Base-by-base conservation (phyloP, 2,329 filamentous ascomycete genomes). In the Neofusicoccum ribis region DNA sequence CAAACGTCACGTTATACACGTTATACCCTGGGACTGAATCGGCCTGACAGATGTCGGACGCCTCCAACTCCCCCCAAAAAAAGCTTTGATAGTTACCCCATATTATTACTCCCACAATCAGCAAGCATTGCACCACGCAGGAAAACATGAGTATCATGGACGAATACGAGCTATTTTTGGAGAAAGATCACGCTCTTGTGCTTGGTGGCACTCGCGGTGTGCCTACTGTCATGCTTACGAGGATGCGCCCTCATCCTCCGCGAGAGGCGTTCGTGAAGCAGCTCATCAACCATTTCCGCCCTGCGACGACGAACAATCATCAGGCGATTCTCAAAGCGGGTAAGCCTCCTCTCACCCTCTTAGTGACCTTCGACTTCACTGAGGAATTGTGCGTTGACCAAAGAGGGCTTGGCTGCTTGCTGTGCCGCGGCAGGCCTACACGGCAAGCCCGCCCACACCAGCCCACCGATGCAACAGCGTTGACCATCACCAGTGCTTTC, bases 211-310 rank as follows among this genome's bases (percentile, higher is more conserved):
- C 17, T 58, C 9, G 31, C 27, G 56, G 56, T 46, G 56, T 47
- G 56, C 23, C 20, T 4, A 27, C 41, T 47, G 56, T 60, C 56
- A 60, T 23, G 11, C 2, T 60, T 60, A 60, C 56, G 56, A 46
- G 11, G 11, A n/a, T 27, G 31, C 27, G 54, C 27, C 20, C 23
- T 46, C 5, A 7, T 39, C 36, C 36, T 37, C 14, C 37, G 14
- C 8, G 37, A 39, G 41, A 43, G 27, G 43, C 56, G 43, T 15
- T 36, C n/a, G 23, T 2, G n/a, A 11, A 31, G 2, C 2, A 20
- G 39, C 54, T 46, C 23, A 59, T 46, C 54, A 46, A 59, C 54
- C 54, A 46, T 59, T 59, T 59, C 39, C 54, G 54, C 39, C 54
- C 54, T 20, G 3, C 23, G 4, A 3, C 9, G 17, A 44, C 39